A percentile compares a stretch with the other conserved stretches of the same genome.
Conservation (phyloP, 768 basidiomycete genomes). For the Rhizopogon roseolus region DNA sequence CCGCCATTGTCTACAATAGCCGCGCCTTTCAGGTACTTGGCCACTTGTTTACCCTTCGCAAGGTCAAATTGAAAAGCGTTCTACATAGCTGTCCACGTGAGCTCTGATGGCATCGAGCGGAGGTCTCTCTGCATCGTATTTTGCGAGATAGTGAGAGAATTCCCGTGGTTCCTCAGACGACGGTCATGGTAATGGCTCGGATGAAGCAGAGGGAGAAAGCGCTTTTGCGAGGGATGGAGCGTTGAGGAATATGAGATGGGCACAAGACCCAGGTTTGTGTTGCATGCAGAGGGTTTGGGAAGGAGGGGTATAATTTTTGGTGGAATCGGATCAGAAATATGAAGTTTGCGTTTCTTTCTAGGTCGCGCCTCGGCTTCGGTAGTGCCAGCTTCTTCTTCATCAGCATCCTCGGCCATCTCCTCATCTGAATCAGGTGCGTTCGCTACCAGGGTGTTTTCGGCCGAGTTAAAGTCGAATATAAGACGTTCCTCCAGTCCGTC, state of each 20-base stretch:
- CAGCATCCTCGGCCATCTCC: conserved; percentile 1
- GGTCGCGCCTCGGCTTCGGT: conserved; percentile 12
- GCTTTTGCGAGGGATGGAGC: conserved; percentile 65
- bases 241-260: conserved; percentile 73
- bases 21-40: conserved; percentile 74
- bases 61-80: conserved; percentile 61
- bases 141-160: conserved; percentile 66
- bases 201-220: conserved; percentile 38
- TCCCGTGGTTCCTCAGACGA: conserved; percentile 60
- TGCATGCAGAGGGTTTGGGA: conserved; percentile 39
- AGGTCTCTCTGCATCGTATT: too few species aligned
- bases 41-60: conserved; percentile 55
- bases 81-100: conserved; percentile 77
- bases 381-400: too few species aligned
- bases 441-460: conserved; percentile 1
- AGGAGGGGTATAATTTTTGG: conserved; percentile 65
- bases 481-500: too few species aligned
- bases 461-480: conserved; percentile 53
- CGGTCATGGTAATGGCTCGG: conserved; percentile 62
- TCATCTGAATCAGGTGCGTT: conserved; percentile 21
- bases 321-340: conserved; percentile 16
- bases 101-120: conserved; percentile 65
- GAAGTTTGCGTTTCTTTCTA: conserved; percentile 28
- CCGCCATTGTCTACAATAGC: too few species aligned
- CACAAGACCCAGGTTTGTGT: conserved; percentile 59